Percentiles rank a stretch among this genome's conserved stretches.
phyloP scores from a whole-genome alignment of 169 alveolate species.

The Plasmodium coatneyi region DNA sequence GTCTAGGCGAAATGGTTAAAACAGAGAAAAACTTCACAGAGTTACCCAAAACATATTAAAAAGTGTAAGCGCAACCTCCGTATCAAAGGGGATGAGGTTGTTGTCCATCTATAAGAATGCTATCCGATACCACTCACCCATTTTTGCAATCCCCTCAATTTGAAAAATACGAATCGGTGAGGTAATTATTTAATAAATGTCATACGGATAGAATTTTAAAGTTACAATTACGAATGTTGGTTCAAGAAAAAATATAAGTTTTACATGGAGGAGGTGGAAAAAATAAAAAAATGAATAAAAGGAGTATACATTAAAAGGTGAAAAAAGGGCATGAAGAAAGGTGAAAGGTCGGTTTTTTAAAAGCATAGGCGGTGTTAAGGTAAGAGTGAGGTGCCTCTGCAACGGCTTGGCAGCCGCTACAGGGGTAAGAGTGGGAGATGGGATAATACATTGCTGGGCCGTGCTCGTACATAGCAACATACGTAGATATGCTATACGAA shows the following conservation, averaged over 20 bases:
- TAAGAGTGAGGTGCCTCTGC: neutral
- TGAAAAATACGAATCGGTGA: neutral
- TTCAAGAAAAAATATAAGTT: neutral
- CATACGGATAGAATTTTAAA: neutral
- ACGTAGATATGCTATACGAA: neutral
- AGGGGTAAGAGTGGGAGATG: neutral
- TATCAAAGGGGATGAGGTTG: neutral
- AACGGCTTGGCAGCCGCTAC: neutral
- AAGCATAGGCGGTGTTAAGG: neutral
- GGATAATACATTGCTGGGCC: neutral
- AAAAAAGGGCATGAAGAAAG: neutral
- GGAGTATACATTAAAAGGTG: neutral
- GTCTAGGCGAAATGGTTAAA: neutral
- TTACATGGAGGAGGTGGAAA: neutral
- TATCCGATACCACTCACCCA: neutral
- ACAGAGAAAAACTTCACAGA: neutral
- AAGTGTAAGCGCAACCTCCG: neutral
- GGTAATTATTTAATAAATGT: neutral
- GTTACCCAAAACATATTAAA: neutral
- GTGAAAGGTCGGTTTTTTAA: neutral
- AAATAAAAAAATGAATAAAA: neutral
- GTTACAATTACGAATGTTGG: neutral
- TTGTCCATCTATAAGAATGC: neutral
- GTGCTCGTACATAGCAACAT: neutral
- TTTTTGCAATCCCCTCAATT: neutral